Evolutionary conservation across 768 basidiomycete species (phyloP).

Genomic region (Russula earlei): DNA sequence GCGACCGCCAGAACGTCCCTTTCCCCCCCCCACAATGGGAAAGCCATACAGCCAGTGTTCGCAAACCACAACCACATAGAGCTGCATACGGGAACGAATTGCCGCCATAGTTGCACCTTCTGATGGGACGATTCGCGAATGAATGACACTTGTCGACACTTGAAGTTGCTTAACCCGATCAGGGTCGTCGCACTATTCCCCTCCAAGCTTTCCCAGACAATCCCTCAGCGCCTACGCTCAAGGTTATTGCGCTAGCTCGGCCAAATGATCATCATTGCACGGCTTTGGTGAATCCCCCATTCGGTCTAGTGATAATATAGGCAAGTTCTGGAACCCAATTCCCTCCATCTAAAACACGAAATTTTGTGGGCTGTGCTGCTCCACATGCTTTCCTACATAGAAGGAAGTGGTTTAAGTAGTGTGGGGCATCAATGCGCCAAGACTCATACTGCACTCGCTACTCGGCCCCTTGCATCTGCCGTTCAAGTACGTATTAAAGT

Average conservation of each 20-base stretch:
- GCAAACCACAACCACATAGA: background rate
- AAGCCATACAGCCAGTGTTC: background rate
- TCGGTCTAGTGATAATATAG: slow-evolving; percentile 6
- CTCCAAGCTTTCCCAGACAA: slow-evolving; percentile 3
- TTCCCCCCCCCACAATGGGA: background rate
- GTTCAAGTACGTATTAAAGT: too few species aligned
- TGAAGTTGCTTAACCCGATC: slow-evolving; percentile 7
- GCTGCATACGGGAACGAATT: slow-evolving; percentile 22
- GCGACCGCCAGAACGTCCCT: background rate
- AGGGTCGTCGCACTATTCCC: slow-evolving; percentile 2
- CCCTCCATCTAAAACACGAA: background rate
- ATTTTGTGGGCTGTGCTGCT: background rate
- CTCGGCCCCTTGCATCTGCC: background rate
- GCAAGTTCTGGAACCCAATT: background rate
- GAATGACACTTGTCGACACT: background rate
- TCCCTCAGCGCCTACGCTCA: slow-evolving; percentile 1
- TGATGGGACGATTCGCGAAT: slow-evolving; percentile 10
- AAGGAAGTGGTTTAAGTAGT: background rate
- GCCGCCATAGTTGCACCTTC: slow-evolving; percentile 3
- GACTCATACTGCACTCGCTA: background rate
- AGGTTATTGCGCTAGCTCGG: background rate
- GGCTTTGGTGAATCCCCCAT: slow-evolving; percentile 11
- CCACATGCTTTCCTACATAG: background rate
- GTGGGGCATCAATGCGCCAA: background rate
- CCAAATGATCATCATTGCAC: slow-evolving; percentile 10